phyloP scores from a whole-genome alignment of 495 filamentous ascomycete species.

The Podospora didyma region DNA sequence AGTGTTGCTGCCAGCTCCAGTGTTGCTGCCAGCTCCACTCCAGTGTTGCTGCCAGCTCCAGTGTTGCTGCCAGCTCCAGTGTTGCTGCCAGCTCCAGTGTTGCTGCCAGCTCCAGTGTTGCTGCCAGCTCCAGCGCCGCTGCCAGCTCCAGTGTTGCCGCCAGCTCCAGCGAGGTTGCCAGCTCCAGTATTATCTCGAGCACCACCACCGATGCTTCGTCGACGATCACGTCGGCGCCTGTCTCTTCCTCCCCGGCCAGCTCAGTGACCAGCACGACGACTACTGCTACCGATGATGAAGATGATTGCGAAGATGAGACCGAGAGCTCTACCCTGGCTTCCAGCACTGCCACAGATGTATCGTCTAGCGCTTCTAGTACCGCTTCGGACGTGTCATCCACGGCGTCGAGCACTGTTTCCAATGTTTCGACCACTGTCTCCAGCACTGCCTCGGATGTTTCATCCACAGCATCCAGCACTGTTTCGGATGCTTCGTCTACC shows the following conservation, averaged over 20 bases:
- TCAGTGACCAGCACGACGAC: slow-evolving; percentile 10
- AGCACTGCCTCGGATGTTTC: not conserved
- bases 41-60: too few species aligned
- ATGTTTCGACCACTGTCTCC: not conserved
- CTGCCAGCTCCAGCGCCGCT: slow-evolving; percentile 8
- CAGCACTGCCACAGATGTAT: not conserved
- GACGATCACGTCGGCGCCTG: slow-evolving; percentile 11
- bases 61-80: slow-evolving; percentile 3
- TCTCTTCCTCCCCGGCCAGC: slow-evolving; percentile 6
- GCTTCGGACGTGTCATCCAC: not conserved
- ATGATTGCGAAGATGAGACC: slow-evolving; percentile 3
- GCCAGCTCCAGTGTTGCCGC: not conserved
- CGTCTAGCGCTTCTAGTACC: not conserved
- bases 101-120: slow-evolving; percentile 1
- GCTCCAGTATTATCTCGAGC: not conserved
- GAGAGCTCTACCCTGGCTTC: not conserved
- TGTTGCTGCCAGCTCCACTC: not conserved
- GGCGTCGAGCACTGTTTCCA: not conserved
- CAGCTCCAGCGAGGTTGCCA: not conserved
- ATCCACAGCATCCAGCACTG: not conserved
- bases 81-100: slow-evolving; percentile 1
- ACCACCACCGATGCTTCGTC: slow-evolving; percentile 8
- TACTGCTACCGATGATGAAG: not conserved
- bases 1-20: too few species aligned
- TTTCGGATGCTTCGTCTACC: slow-evolving; percentile 4